Evolutionary conservation across 129 eudicot species (phyloP).

Genomic region (Tagetes patula): DNA sequence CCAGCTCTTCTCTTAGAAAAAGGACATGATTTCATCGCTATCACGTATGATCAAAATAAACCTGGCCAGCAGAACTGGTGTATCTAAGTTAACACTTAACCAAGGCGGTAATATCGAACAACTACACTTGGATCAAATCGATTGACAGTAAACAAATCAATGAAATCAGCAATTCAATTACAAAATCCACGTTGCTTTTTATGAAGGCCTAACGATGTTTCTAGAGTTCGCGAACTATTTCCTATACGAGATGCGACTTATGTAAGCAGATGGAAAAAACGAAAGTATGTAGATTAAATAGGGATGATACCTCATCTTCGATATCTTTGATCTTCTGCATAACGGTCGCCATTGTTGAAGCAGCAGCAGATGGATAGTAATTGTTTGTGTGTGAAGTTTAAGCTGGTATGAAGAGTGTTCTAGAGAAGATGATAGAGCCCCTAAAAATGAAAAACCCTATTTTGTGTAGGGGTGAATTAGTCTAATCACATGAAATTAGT

Average conservation of each 20-base stretch:
- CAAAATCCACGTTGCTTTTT: not conserved
- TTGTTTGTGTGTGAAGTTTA: not conserved
- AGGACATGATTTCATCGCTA: not conserved
- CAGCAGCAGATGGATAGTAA: slow-evolving; percentile 6
- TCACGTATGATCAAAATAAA: not conserved
- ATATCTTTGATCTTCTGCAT: slow-evolving; percentile 99
- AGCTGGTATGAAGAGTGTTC: slow-evolving; percentile 29
- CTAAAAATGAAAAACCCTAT: slow-evolving; percentile 28
- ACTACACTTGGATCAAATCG: slow-evolving; percentile 17
- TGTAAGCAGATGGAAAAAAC: not conserved
- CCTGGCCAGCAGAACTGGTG: not conserved
- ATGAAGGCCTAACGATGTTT: slow-evolving; percentile 21
- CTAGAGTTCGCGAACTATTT: slow-evolving; percentile 30
- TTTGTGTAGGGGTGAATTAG: not conserved
- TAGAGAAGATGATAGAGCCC: slow-evolving; percentile 17
- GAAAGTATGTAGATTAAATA: not conserved
- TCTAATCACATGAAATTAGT: not conserved
- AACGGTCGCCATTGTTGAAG: slow-evolving; percentile 80
- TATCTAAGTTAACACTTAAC: slow-evolving; percentile 1
- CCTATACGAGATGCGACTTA: not conserved
- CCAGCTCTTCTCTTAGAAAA: not conserved
- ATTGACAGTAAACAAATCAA: not conserved
- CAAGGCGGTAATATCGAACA: not conserved
- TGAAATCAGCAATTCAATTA: slow-evolving; percentile 6
- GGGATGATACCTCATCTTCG: slow-evolving; percentile 85